Conservation (phyloP, 2,329 filamentous ascomycete genomes). For the Alternaria hordeiaustralica region DNA sequence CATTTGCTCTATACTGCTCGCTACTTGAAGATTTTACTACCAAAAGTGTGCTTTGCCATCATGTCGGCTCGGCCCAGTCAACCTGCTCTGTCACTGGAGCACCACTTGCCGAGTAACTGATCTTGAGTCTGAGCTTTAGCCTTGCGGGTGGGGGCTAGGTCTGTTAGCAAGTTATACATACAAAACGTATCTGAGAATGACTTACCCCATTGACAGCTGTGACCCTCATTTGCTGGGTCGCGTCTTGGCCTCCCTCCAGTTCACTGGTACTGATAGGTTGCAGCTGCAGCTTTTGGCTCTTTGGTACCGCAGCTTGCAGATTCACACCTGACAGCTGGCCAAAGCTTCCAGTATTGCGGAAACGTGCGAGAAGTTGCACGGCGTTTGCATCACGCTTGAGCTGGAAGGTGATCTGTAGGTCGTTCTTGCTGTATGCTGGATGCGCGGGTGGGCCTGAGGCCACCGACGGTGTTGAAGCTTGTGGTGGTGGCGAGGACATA, state of each 20-base stretch:
- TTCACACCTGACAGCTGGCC: conserved; percentile 75
- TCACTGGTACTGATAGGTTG: conserved; percentile 86
- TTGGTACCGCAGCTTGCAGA: conserved; percentile 93
- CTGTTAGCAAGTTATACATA: conserved; percentile 24
- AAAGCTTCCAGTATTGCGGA: conserved; percentile 76
- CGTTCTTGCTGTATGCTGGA: conserved; percentile 85
- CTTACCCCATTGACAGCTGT: conserved; percentile 86
- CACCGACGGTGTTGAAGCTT: conserved; percentile 48
- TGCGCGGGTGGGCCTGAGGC: conserved; percentile 59
- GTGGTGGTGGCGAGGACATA: conserved; percentile 57
- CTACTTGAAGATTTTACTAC: conserved; percentile 9
- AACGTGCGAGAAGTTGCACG: conserved; percentile 82
- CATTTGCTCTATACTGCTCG: conserved; percentile 15
- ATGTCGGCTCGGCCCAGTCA: conserved; percentile 85
- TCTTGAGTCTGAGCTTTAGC: conserved; percentile 82
- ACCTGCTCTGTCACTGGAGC: conserved; percentile 87
- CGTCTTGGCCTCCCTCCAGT: conserved; percentile 77
- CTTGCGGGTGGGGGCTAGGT: conserved; percentile 70
- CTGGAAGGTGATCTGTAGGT: conserved; percentile 79
- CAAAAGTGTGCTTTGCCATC: conserved; percentile 9
- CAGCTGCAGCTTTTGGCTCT: conserved; percentile 91
- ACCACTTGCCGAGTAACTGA: conserved; percentile 76
- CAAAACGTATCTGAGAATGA: conserved; percentile 36
- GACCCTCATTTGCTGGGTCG: conserved; percentile 89
- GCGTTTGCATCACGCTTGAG: conserved; percentile 82